Evolutionary conservation across 148 eudicot genomes (phyloP).

Genomic region (Rhododendron ferrugineum): DNA sequence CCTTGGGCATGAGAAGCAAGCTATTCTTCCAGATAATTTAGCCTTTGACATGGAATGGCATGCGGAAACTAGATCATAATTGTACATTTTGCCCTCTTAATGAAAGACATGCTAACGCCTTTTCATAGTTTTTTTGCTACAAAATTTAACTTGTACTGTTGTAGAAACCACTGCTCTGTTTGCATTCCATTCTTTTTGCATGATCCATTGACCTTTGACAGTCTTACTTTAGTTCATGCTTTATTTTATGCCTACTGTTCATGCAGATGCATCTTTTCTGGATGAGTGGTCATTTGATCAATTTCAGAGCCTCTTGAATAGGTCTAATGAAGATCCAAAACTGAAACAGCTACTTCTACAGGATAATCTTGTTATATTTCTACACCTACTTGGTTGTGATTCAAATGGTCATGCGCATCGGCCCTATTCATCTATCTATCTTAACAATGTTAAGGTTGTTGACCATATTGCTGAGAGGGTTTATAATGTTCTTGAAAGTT

Average conservation of each 20-base stretch:
- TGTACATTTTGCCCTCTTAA: neutral
- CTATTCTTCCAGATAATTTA: neutral
- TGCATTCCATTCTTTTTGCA: neutral
- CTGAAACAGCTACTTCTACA: slow-evolving; percentile 62
- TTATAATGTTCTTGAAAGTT: slow-evolving; percentile 64
- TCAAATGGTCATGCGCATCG: slow-evolving; percentile 97
- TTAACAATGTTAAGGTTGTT: slow-evolving; percentile 92
- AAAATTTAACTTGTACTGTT: neutral
- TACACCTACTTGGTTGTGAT: slow-evolving; percentile 97
- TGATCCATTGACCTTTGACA: neutral
- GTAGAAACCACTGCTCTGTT: neutral
- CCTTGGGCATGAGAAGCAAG: neutral
- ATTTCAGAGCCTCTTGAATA: slow-evolving; percentile 72
- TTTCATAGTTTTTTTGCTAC: neutral
- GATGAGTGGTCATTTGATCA: slow-evolving; percentile 99
- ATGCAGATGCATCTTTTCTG: slow-evolving; percentile 95
- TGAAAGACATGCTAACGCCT: neutral
- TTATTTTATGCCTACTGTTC: slow-evolving; percentile 22
- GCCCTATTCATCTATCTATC: slow-evolving; percentile 88
- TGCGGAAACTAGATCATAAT: neutral
- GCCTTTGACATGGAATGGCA: neutral
- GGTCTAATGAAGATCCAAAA: slow-evolving; percentile 65
- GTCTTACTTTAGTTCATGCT: slow-evolving; percentile 13
- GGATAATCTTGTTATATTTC: slow-evolving; percentile 69
- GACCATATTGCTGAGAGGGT: slow-evolving; percentile 86